Percentiles rank a stretch among this genome's conserved stretches.
These are phyloP conservation scores for Erodium moschatum DNA, from an alignment of 441 rosid genomes.

Conservation along the genomic window DNA sequence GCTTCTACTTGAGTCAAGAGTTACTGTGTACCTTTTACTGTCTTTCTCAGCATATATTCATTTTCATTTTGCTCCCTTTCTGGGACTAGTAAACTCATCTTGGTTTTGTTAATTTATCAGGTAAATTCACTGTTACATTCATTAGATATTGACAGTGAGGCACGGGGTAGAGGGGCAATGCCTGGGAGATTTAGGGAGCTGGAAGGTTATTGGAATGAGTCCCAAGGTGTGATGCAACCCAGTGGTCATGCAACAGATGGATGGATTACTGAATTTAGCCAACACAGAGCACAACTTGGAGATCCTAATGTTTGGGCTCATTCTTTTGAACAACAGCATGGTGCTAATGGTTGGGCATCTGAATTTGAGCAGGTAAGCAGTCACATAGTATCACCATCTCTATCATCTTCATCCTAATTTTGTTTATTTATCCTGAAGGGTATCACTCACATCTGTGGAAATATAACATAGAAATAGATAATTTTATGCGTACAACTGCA, in stretches of 20 bases:
- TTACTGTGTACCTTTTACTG: not conserved
- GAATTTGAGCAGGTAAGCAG: conserved; percentile 68
- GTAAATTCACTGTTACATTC: conserved; percentile 80
- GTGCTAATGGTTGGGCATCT: conserved; percentile 86
- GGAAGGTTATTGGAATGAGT: conserved; percentile 91
- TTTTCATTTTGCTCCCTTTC: not conserved
- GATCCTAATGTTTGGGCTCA: conserved; percentile 76
- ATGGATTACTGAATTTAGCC: conserved; percentile 74
- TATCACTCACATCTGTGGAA: too few species aligned
- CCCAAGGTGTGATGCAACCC: conserved; percentile 60
- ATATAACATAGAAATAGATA: too few species aligned
- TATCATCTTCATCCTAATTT: too few species aligned
- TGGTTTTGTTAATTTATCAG: conserved; percentile 31
- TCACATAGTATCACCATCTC: too few species aligned
- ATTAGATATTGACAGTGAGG: conserved; percentile 70
- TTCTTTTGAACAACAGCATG: conserved; percentile 80
- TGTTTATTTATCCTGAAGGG: too few species aligned
- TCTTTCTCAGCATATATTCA: not conserved
- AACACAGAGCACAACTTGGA: conserved; percentile 39
- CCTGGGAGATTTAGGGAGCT: conserved; percentile 72
- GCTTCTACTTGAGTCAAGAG: not conserved
- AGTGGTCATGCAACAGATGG: conserved; percentile 57
- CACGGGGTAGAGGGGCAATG: conserved; percentile 53
- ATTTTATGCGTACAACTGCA: too few species aligned
- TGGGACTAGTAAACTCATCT: not conserved